Evolutionary conservation across 305 asterid genomes (phyloP).

Genomic region (Euphrasia arctica): DNA sequence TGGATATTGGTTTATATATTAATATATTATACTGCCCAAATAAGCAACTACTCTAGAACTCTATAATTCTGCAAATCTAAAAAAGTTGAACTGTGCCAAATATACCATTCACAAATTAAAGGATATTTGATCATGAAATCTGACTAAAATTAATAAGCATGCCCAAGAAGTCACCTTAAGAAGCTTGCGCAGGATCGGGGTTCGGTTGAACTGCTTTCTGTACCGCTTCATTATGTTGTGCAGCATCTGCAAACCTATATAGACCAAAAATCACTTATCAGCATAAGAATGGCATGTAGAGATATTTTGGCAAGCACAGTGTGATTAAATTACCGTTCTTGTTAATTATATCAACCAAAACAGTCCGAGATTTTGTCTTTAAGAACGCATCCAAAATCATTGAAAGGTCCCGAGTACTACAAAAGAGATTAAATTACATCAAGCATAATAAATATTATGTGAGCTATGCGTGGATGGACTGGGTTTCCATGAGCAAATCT

Average conservation of each 20-base stretch:
- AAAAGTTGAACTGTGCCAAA: not conserved
- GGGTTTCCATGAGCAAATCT: conserved; percentile 5
- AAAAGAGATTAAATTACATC: conserved; percentile 28
- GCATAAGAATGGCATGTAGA: conserved; percentile 21
- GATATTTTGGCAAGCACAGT: conserved; percentile 29
- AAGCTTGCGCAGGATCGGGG: conserved; percentile 92
- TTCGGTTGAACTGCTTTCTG: conserved; percentile 69
- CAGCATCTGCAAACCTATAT: conserved; percentile 86
- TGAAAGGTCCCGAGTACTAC: conserved; percentile 92
- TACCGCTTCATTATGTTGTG: conserved; percentile 86
- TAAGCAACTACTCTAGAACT: conserved; percentile 16
- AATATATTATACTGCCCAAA: conserved; percentile 1
- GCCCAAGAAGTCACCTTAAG: conserved; percentile 57
- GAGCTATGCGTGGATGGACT: not conserved
- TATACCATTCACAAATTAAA: conserved; percentile 13
- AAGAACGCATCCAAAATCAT: conserved; percentile 91
- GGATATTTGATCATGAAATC: not conserved
- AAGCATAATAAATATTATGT: conserved; percentile 8
- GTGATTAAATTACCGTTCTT: conserved; percentile 38
- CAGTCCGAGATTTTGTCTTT: conserved; percentile 78
- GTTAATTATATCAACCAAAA: conserved; percentile 42
- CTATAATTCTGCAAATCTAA: not conserved
- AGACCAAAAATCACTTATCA: conserved; percentile 28
- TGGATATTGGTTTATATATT: not conserved
- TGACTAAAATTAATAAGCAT: conserved; percentile 15